Evolutionary conservation across 1,284 basidiomycete genomes (phyloP), one percentile per base, ranked within the genome.

Genomic region (Puccinia brachypodii): DNA sequence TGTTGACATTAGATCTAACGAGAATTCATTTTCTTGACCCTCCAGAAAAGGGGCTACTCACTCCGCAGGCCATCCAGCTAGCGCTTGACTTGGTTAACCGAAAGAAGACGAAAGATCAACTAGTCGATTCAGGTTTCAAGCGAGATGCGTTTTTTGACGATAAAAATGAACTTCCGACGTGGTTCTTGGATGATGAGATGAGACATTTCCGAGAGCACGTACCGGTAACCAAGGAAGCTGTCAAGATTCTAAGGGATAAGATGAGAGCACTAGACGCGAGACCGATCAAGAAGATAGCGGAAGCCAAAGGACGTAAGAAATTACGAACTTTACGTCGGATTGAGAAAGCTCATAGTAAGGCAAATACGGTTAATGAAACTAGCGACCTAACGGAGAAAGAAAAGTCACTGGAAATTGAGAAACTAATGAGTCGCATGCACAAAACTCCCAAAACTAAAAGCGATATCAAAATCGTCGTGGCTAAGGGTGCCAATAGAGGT

Each of bases 251-350:
- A 50, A 91, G 94, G 47, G 94, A 93, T 22, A 94, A 93, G 86
- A 94, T 97, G 88, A 92, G 96, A 33, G 94, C 95, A 6, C 89
- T 99, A 68, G 95, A 99, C 86, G 96, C 96, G 1, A 91, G 97
- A 16, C 97, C 97, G 22, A 99, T 99, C 88, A 99, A 98, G 89
- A 99, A 99, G 89, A 90, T 99, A 14, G 97, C 96, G 25, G 97
- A 99, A 88, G 97, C 97, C 62, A 99, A 99, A 88, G 95, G 94
- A 50, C 90, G 97, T 83, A 99, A 99, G 89, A 99, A 99, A 89
- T 88, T 94, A 87, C 94, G 93, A 87, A 94, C 95, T 3, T 90
- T 91, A 28, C 92, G 94, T 85, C 89, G 92, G 72, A 88, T 98
- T 28, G 94, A 97, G 85, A 96, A 95, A 87, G 94, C 94, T 19